Base-by-base conservation (phyloP, 345 rosid genomes). In the Aquilaria malaccensis region DNA sequence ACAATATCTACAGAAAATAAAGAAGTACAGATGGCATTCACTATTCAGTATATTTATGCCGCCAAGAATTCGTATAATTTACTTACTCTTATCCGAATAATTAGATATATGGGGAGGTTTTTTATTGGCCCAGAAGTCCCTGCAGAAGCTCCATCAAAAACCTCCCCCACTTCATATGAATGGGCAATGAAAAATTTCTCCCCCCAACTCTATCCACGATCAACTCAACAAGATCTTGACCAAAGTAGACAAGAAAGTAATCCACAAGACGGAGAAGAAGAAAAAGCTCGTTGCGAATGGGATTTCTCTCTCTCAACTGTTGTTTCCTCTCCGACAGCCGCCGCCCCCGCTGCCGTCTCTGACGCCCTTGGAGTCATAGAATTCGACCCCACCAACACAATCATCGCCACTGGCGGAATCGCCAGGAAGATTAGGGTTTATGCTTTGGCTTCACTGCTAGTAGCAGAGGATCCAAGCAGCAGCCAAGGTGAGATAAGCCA, bases 401-500 rank as follows among this genome's bases (percentile, higher is more conserved):
- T 82, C 67, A 2, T 92, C 2, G 98, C 91, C 45, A 92, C 98
- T 0, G 98, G 89, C 4, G 98, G 98, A 22, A 92, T 92, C 6
- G 90, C 95, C 0, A 71, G 96, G 57, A 92, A 87, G 70, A 86
- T 92, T 66, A 68, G 98, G 71, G 55, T 80, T 52, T 92, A 92
- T 55, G 65, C 58, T 45, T 55, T 83, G n/a, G 69, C 62, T 37
- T 76, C 88, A 7, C 59, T 86, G 70, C 30, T 84, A 30, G 64
- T 60, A 0, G 56, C 30, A 10, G 50, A 64, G 22, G 22, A 22
- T 2, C n/a, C 14, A 1, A n/a, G 5, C 45, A 30, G 14, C 13
- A 29, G 3, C 11, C 60, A 9, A 12, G 29, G 55, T 13, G 43
- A 37, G 43, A 37, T 37, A 37, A 37, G 43, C 6, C 33, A 51